Conservation (phyloP, 2,329 filamentous ascomycete species). For the Colletotrichum magnum region DNA sequence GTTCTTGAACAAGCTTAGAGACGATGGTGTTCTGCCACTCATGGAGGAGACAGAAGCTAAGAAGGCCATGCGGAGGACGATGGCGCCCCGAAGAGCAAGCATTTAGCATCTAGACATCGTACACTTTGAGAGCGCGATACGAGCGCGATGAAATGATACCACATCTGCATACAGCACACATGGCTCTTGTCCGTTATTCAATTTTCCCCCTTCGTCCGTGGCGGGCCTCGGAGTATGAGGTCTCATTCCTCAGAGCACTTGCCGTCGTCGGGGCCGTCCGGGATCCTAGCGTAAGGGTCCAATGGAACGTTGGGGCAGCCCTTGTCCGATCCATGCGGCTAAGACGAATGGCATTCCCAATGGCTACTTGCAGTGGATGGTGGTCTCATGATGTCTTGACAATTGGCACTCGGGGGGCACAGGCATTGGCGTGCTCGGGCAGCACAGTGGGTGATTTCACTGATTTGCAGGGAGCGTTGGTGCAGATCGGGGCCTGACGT, state of each 20-base stretch:
- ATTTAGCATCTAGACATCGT: constrained; percentile 62
- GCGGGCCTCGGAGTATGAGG: background rate
- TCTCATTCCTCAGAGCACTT: background rate
- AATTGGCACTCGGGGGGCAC: constrained; percentile 17
- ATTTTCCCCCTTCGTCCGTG: background rate
- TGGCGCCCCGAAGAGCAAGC: constrained; percentile 84
- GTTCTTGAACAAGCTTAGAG: constrained; percentile 82
- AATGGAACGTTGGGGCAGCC: background rate
- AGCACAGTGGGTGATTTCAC: background rate
- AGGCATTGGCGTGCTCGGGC: background rate
- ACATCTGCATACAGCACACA: background rate
- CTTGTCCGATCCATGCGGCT: background rate
- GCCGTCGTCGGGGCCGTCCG: constrained; percentile 3
- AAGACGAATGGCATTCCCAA: constrained; percentile 11
- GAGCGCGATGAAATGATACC: constrained; percentile 27
- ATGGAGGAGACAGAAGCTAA: constrained; percentile 83
- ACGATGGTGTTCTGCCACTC: constrained; percentile 80
- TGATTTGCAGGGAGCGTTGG: constrained; percentile 15
- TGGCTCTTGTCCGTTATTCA: background rate
- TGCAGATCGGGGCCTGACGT: constrained; percentile 30
- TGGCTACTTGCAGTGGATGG: background rate
- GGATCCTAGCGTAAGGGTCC: constrained; percentile 9
- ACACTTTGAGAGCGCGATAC: constrained; percentile 1
- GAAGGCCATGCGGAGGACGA: constrained; percentile 81
- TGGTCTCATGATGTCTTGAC: constrained; percentile 18